Base-by-base conservation (phyloP, 2,329 filamentous ascomycete genomes). In the Lachnellula suecica region DNA sequence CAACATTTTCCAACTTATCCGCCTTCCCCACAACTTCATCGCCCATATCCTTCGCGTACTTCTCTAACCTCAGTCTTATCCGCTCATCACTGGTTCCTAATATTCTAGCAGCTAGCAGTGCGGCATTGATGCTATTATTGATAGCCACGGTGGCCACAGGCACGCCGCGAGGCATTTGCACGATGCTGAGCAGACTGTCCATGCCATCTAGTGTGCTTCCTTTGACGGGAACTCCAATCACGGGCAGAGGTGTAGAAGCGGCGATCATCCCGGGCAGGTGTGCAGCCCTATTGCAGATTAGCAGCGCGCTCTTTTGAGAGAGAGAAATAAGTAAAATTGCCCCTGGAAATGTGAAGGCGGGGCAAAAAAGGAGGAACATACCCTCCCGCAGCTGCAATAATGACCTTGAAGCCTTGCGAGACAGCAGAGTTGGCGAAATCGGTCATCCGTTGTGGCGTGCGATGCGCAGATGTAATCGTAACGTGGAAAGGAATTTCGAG, bases 121-220 rank as follows among this genome's bases (percentile, higher is more conserved):
- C 88, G 0, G 88, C 88, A 63, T 91, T 92, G 50, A 87, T 87
- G 22, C 85, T 87, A 71, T 91, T 91, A 70, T 90, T 89, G 68
- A 91, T 90, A 10, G 83, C 88, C 3, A 92, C 87, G 0, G 87
- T 91, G 5, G 88, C 87, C 13, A 86, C 84, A 9, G 88, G 88
- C 45, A 86, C 81, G 11, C 88, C 88, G 63, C 79, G 66, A 5
- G 88, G 88, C 88, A 91, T 91, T 66, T 91, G 87, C 4, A 89
- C 86, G 59, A 91, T 91, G 62, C 83, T 87, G 49, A 87, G 73
- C 49, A 91, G 71, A 56, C 82, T 86, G 66, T 91, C 88, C 54
- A 85, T 73, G 3, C 88, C 88, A 63, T 90, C 88, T 5, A 91
- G 71, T 20, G 83, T 81, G 19, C 84, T 88, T 0, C 85, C 88